phyloP scores from a whole-genome alignment of 345 rosid genomes.

The Jatropha curcas region DNA sequence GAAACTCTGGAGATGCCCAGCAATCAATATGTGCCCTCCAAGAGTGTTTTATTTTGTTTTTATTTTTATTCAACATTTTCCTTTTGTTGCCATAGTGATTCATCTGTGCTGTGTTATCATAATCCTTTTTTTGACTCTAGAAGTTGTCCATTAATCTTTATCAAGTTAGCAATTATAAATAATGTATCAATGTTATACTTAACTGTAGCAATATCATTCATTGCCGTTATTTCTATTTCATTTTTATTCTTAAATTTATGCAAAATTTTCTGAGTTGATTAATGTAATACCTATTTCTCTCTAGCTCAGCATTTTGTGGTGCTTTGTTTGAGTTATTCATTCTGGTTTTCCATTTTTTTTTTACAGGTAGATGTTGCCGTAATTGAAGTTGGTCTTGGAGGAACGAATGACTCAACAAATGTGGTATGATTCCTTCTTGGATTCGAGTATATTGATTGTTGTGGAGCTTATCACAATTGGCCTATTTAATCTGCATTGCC shows the following conservation, averaged over 20 bases:
- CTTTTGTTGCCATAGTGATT: not conserved
- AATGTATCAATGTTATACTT: not conserved
- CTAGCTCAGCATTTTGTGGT: not conserved
- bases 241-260: constrained; percentile 8
- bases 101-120: not conserved
- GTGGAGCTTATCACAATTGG: not conserved
- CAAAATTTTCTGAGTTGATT: not conserved
- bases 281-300: not conserved
- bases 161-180: not conserved
- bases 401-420: constrained; percentile 69
- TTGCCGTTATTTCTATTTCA: not conserved
- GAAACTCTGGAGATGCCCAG: not conserved
- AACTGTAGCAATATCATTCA: not conserved
- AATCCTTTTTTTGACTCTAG: no score
- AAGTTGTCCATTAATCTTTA: no score
- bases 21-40: not conserved
- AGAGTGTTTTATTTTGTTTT: not conserved
- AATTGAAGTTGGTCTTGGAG: constrained; percentile 93
- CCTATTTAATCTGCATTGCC: not conserved
- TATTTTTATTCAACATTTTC: not conserved
- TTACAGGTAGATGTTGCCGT: constrained; percentile 81
- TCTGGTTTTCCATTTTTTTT: not conserved
- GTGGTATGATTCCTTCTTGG: constrained; percentile 54
- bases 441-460: not conserved
- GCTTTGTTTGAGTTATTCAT: not conserved